These are phyloP conservation scores for Spiraea crenata DNA, from an alignment of 331 rosid genomes.

Conservation along the genomic window DNA sequence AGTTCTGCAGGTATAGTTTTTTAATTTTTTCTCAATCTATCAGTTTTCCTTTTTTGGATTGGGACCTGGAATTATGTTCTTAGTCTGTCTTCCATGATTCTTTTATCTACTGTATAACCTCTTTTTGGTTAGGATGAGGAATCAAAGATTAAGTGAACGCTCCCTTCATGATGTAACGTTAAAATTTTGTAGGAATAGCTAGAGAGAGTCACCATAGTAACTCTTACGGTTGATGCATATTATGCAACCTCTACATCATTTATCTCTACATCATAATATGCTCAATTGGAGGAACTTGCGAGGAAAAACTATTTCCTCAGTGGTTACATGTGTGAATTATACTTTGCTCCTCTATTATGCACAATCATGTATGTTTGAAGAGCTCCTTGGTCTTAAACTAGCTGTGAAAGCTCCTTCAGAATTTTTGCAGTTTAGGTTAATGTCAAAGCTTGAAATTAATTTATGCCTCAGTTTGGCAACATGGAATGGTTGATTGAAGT, in stretches of 20 bases:
- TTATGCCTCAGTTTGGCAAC: not conserved
- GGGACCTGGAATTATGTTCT: not conserved
- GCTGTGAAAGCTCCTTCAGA: not conserved
- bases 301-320: not conserved
- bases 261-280: not conserved
- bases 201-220: not conserved
- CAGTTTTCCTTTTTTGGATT: not conserved
- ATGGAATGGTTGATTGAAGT: not conserved
- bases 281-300: not conserved
- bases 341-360: not conserved
- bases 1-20: constrained; percentile 66
- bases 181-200: not conserved
- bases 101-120: not conserved
- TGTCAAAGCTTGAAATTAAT: not conserved
- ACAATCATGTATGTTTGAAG: not conserved
- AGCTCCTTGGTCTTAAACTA: not conserved
- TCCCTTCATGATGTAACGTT: not conserved
- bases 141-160: not conserved
- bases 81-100: not conserved
- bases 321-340: not conserved
- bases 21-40: constrained; percentile 7
- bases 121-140: not conserved
- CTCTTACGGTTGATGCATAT: not conserved
- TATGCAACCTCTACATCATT: not conserved
- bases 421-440: not conserved